A percentile compares a stretch with the other conserved stretches of the same genome.
These are phyloP conservation scores for Rhizoctonia solani DNA, from an alignment of 1,284 basidiomycete genomes.

Conservation along the genomic window DNA sequence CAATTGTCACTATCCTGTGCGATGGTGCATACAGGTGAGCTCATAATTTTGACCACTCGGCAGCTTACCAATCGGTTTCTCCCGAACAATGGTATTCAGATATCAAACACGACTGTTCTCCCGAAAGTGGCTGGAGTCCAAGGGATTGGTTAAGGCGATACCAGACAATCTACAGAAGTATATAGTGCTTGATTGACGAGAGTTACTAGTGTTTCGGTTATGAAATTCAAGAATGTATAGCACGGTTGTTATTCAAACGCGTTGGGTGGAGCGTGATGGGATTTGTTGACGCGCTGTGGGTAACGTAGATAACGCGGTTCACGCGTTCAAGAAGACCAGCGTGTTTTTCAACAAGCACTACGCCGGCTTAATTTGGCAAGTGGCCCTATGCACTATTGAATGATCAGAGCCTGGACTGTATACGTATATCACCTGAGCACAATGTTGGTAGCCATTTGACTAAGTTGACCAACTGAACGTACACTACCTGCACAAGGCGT, in stretches of 20 bases:
- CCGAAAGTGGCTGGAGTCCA: conserved; percentile 89
- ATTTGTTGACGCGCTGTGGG: conserved; percentile 33
- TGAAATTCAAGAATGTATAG: conserved; percentile 15
- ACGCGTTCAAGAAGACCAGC: conserved; percentile 18
- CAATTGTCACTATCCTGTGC: conserved; percentile 87
- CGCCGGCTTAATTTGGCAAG: conserved; percentile 27
- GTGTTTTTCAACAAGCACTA: conserved; percentile 5
- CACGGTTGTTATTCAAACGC: background rate
- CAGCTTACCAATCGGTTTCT: conserved; percentile 1
- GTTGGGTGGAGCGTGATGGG: background rate
- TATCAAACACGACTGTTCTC: conserved; percentile 97
- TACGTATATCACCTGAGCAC: too few species aligned
- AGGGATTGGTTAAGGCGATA: conserved; percentile 79
- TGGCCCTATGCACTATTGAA: background rate
- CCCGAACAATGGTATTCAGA: conserved; percentile 41
- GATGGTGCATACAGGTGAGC: conserved; percentile 85
- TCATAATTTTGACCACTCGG: conserved; percentile 39
- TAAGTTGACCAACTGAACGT: too few species aligned
- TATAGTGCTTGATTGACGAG: conserved; percentile 73
- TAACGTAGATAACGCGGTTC: conserved; percentile 17
- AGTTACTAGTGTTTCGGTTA: background rate
- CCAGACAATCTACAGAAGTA: conserved; percentile 89
- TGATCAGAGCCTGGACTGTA: too few species aligned
- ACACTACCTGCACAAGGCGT: too few species aligned
- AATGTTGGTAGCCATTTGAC: too few species aligned